Evolutionary conservation across 164 flowering plant species (phyloP).

Genomic region (Echeveria elegans): DNA sequence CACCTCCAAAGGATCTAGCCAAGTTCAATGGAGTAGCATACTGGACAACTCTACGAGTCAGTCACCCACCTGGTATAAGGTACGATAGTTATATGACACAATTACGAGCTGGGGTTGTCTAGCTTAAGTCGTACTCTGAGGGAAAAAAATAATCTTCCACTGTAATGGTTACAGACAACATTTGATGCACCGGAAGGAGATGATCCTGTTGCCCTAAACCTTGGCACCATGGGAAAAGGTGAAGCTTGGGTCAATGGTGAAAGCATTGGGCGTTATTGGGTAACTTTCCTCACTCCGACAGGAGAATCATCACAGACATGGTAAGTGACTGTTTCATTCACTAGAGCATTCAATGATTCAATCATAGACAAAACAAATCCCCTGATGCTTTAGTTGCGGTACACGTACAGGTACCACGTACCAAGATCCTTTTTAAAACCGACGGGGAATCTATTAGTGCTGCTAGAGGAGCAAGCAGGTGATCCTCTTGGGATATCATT

Average conservation of each 20-base stretch:
- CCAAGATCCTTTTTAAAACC: conserved; percentile 68
- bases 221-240: conserved; percentile 66
- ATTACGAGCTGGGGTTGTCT: neutral
- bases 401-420: conserved; percentile 48
- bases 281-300: conserved; percentile 30
- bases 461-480: conserved; percentile 65
- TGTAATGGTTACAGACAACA: conserved; percentile 23
- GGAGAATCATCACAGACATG: conserved; percentile 44
- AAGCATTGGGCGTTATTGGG: conserved; percentile 75
- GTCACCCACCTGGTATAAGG: conserved; percentile 58
- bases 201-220: conserved; percentile 45
- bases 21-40: conserved; percentile 26
- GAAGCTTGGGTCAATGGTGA: conserved; percentile 72
- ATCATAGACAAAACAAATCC: neutral
- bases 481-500: conserved; percentile 48
- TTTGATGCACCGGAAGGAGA: conserved; percentile 48
- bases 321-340: conserved; percentile 18
- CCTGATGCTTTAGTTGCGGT: neutral
- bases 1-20: conserved; percentile 21
- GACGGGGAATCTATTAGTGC: conserved; percentile 44
- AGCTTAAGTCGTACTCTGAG: neutral
- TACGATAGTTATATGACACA: conserved; percentile 6
- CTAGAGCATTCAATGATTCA: neutral
- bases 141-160: neutral
- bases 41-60: conserved; percentile 14